A percentile compares a stretch with the other conserved stretches of the same genome.
These are phyloP conservation scores for Chytriomyces sp. DNA, from an alignment of 192 early-diverging fungal genomes.

Conservation along the genomic window DNA sequence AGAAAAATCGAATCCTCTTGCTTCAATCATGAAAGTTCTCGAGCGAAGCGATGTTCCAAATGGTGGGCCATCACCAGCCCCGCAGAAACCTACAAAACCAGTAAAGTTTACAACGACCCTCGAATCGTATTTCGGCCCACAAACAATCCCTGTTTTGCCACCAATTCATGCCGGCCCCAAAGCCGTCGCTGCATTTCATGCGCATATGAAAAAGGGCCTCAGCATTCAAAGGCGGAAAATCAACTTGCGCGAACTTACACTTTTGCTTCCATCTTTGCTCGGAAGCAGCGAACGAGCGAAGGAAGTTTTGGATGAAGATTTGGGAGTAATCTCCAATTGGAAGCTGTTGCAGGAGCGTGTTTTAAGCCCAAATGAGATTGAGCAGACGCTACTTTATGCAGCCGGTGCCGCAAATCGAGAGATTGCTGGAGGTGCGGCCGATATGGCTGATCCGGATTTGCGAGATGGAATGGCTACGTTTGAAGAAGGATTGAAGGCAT, in stretches of 20 bases:
- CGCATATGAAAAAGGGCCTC: background rate
- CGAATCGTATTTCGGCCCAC: slow-evolving; percentile 13
- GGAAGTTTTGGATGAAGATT: background rate
- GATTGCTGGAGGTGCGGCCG: background rate
- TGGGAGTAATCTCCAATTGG: background rate
- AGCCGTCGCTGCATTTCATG: slow-evolving; percentile 10
- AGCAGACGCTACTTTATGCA: slow-evolving; percentile 18
- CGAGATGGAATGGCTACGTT: background rate
- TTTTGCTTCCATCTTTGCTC: background rate
- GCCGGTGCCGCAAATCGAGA: background rate
- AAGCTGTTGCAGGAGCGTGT: slow-evolving; percentile 13
- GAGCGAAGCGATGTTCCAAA: background rate
- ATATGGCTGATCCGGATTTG: background rate
- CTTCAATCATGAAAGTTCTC: slow-evolving; percentile 3
- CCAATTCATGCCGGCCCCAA: slow-evolving; percentile 7
- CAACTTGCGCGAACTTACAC: slow-evolving; percentile 11
- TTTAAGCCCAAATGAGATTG: slow-evolving; percentile 7
- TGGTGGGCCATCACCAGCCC: background rate
- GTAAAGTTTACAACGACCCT: slow-evolving; percentile 11
- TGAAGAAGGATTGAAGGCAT: background rate
- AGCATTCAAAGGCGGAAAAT: background rate
- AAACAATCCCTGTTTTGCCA: slow-evolving; percentile 8
- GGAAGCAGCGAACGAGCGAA: background rate
- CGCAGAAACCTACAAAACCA: background rate
- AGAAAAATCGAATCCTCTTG: slow-evolving; percentile 8